These are phyloP conservation scores for Colletotrichum sp. DNA, from an alignment of 2,329 filamentous ascomycete genomes.

Conservation along the genomic window DNA sequence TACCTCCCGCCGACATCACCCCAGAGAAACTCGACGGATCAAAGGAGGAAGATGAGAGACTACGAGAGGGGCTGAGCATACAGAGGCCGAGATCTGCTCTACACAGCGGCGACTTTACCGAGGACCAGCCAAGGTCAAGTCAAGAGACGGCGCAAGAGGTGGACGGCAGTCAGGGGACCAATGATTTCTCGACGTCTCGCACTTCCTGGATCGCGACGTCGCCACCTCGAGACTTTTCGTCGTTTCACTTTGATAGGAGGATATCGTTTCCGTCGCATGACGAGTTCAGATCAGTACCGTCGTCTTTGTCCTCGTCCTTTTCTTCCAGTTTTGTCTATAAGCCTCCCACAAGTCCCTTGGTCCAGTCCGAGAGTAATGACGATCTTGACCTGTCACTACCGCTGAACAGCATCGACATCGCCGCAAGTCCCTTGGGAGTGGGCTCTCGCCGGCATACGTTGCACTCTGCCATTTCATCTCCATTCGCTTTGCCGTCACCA, in stretches of 20 bases:
- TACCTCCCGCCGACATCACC: conserved; percentile 53
- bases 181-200: conserved; percentile 19
- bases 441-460: conserved; percentile 72
- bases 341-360: conserved; percentile 89
- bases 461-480: conserved; percentile 62
- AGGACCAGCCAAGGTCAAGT: conserved; percentile 19
- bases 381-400: conserved; percentile 70
- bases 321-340: conserved; percentile 84
- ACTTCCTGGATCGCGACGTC: conserved; percentile 60
- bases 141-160: conserved; percentile 1
- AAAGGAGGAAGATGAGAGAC: conserved; percentile 41
- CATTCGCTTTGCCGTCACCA: conserved; percentile 45
- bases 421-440: conserved; percentile 33
- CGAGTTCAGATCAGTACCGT: conserved; percentile 52
- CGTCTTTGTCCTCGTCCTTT: conserved; percentile 73
- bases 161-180: background rate
- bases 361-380: conserved; percentile 85
- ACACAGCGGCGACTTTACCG: conserved; percentile 71
- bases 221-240: conserved; percentile 56
- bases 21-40: conserved; percentile 42
- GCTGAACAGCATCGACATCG: conserved; percentile 55
- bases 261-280: conserved; percentile 35
- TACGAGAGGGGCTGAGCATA: conserved; percentile 67
- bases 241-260: conserved; percentile 48
- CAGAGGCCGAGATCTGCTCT: conserved; percentile 82